Evolutionary conservation across 164 flowering plant species (phyloP).

Genomic region (Berberis thunbergii): DNA sequence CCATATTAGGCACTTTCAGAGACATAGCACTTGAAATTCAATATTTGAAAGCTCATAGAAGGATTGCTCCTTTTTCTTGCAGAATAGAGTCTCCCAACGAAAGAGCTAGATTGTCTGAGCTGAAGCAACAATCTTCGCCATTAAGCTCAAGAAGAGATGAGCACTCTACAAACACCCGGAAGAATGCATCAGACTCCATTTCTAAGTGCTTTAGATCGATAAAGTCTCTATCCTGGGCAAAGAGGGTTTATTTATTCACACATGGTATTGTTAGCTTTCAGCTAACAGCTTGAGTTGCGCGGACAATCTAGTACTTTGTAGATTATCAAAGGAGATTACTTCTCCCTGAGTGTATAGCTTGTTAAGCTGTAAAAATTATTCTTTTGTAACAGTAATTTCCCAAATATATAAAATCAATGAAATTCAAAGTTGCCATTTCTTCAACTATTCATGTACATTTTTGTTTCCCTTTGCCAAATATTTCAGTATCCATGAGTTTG

Average conservation of each 20-base stretch:
- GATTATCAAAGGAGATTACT: neutral
- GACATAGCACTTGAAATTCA: too few relatives aligned
- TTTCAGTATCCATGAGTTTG: too few relatives aligned
- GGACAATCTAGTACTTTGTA: neutral
- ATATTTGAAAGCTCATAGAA: neutral
- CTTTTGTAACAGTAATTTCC: constrained; percentile 2
- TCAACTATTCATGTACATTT: neutral
- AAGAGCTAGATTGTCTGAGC: constrained; percentile 46
- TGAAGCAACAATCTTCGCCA: constrained; percentile 47
- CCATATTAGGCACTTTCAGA: neutral
- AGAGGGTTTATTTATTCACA: neutral
- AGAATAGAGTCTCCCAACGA: constrained; percentile 53
- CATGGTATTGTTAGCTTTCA: constrained; percentile 14
- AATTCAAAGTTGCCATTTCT: constrained; percentile 1
- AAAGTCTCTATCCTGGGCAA: neutral
- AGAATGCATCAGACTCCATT: constrained; percentile 28
- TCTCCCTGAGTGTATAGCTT: neutral
- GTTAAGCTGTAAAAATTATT: constrained; percentile 1
- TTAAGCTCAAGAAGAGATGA: constrained; percentile 32
- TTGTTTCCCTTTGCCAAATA: too few relatives aligned
- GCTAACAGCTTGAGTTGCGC: constrained; percentile 12
- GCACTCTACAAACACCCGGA: constrained; percentile 14
- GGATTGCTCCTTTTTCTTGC: constrained; percentile 14
- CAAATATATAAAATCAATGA: constrained; percentile 3
- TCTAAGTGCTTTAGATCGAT: constrained; percentile 50